Evolutionary conservation across 352 stramenopile species (phyloP), one percentile per base, ranked within the genome.

Genomic region (Phytophthora constricta): DNA sequence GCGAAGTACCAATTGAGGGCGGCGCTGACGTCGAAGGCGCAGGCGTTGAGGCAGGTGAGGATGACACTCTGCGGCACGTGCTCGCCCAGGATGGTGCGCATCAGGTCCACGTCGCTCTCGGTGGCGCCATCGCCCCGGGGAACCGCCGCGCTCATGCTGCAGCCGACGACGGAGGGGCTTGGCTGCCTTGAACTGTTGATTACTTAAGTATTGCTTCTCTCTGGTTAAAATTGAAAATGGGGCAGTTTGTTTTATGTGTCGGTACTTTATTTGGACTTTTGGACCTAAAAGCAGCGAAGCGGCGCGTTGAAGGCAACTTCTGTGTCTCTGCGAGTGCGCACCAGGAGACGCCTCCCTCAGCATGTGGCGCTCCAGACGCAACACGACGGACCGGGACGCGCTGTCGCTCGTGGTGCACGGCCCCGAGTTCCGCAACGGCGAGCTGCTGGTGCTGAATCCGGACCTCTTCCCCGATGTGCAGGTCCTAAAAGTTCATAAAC

Each of bases 1-100:
- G 87, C 87, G 43, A 96, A 96, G 76, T 96, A 96, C 79, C 86
- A 93, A 62, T 96, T 96, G 58, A 96, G 70, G 20, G 88, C 88
- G 4, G 84, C 85, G 62, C 84, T 93, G 37, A 96, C 88, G 65
- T 96, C 88, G 52, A 95, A 95, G 50, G 67, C 74, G 61, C 86
- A 94, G 19, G 86, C 86, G 71, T 92, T 91, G 2, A 96, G 68
- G 56, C 88, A 96, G 51, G 85, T 82, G 20, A 96, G 74, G 62
- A 96, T 93, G 46, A 95, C 85, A 61, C 79, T 91, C 64, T 93
- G 85, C 22, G 88, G 86, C 56, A 96, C 88, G 55, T 95, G 82
- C 58, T 96, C 88, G 33, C 88, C 88, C 23, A 96, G 75, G 58
- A 96, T 96, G 55, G 86, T 95, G 57, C 86, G 88, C 84, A 96